Base-by-base conservation (phyloP, 2,329 filamentous ascomycete species). In the Botrytis hyacinthi region DNA sequence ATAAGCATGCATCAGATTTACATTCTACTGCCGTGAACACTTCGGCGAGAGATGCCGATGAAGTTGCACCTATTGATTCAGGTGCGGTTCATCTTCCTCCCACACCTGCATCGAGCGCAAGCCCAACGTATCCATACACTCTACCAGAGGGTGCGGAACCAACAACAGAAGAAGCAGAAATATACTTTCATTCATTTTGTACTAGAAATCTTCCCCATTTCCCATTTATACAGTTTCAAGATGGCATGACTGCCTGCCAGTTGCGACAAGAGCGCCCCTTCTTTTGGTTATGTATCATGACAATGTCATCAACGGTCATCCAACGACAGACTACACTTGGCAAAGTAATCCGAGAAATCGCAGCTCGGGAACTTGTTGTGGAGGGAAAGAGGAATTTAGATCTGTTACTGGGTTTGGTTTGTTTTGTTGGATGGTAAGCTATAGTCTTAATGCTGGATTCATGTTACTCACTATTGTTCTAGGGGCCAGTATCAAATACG, bases 211-310 rank as follows among this genome's bases (percentile, higher is more conserved):
- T 86, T 4, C 79, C 78, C 1, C 83, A 82, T 70, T 84, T 86
- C n/a, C 86, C 86, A 0, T 85, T 86, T 71, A 79, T 87, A 70
- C 79, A 84, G 63, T 75, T 88, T 0, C 80, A 82, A 0, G 73
- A 80, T 0, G 79, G 81, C 22, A 80, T 81, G 73, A 83, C 82
- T 0, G 83, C 84, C 2, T 77, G 80, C 51, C 76, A 80, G 29
- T 79, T 89, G 1, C 82, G 79, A 4, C 78, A 78, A 10, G 79
- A 83, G 32, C 79, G 81, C 3, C 87, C 88, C 0, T 87, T 87
- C 68, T 76, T 88, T 8, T 88, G 85, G 84, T 77, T 86, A 18
- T 84, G 83, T 57, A 86, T 89, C 62, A 83, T 85, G 77, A 82
- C 85, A 51, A 79, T 87, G 12, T 83, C 85, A 3, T 83, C 83